phyloP scores from a whole-genome alignment of 805 yeast genomes.

The Saturnispora ahearnii region DNA sequence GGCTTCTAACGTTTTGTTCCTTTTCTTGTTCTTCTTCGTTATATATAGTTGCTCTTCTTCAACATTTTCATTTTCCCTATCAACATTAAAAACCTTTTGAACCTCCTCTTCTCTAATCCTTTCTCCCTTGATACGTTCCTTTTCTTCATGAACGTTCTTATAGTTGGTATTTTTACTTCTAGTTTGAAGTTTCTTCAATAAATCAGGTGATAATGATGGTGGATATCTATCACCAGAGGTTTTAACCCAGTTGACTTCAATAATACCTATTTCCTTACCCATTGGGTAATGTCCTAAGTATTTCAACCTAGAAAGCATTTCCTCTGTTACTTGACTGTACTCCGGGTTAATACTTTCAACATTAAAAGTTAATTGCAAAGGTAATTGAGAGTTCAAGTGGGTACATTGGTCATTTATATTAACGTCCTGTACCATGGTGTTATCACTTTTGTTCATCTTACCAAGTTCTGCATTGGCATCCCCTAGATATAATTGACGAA shows the following conservation, averaged over 20 bases:
- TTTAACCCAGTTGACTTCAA: slow-evolving; percentile 75
- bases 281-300: slow-evolving; percentile 74
- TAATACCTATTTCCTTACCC: slow-evolving; percentile 74
- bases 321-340: slow-evolving; percentile 42
- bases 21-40: slow-evolving; percentile 15
- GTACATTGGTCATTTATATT: not conserved
- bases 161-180: slow-evolving; percentile 43
- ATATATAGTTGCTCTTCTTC: not conserved
- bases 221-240: slow-evolving; percentile 2
- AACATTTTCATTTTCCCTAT: not conserved
- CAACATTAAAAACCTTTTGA: slow-evolving; percentile 4
- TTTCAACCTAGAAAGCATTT: slow-evolving; percentile 51
- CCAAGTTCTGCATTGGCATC: slow-evolving; percentile 1
- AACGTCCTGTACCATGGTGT: not conserved
- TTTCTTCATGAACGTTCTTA: slow-evolving; percentile 52
- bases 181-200: slow-evolving; percentile 46
- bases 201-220: slow-evolving; percentile 37
- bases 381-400: slow-evolving; percentile 49
- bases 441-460: not conserved
- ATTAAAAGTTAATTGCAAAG: slow-evolving; percentile 49
- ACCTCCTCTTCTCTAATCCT: slow-evolving; percentile 11
- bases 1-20: slow-evolving; percentile 29
- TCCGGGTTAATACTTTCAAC: slow-evolving; percentile 61
- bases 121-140: slow-evolving; percentile 14
- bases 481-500: slow-evolving; percentile 5